Evolutionary conservation across 345 rosid species (phyloP).

Genomic region (Aegle marmelos): DNA sequence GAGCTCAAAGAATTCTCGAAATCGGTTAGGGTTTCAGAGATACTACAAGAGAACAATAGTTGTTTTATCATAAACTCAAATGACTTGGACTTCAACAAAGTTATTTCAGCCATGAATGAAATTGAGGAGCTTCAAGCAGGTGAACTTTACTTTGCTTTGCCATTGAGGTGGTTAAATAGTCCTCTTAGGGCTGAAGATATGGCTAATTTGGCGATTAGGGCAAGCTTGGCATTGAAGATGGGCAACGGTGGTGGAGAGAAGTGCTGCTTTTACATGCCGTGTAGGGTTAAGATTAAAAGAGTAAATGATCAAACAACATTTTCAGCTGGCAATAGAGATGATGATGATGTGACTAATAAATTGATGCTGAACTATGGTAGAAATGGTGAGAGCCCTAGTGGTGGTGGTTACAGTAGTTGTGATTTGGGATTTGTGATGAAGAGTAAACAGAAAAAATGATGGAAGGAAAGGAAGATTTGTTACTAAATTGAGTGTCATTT

Average conservation of each 20-base stretch:
- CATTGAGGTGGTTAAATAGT: slow-evolving; percentile 28
- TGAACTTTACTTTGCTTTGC: slow-evolving; percentile 53
- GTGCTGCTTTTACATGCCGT: neutral
- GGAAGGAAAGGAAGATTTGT: neutral
- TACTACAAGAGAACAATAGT: slow-evolving; percentile 32
- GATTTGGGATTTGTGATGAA: neutral
- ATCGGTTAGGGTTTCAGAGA: slow-evolving; percentile 43
- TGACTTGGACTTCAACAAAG: slow-evolving; percentile 43
- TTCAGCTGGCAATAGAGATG: neutral
- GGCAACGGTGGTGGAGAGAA: neutral
- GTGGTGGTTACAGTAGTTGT: neutral
- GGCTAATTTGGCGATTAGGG: slow-evolving; percentile 59
- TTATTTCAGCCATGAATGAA: slow-evolving; percentile 30
- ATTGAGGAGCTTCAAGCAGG: slow-evolving; percentile 43
- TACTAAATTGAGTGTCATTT: slow-evolving; percentile 18
- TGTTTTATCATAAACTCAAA: slow-evolving; percentile 30
- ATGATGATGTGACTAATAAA: neutral
- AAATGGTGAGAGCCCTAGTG: too few relatives aligned
- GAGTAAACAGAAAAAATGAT: neutral
- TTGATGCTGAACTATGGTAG: neutral
- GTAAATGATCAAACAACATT: neutral
- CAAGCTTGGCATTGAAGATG: slow-evolving; percentile 32
- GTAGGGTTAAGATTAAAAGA: neutral
- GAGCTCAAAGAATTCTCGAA: slow-evolving; percentile 43
- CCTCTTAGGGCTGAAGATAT: slow-evolving; percentile 38